These are phyloP conservation scores for Monilinia vaccinii-corymbosi DNA, from an alignment of 2,329 filamentous ascomycete species.

Conservation along the genomic window DNA sequence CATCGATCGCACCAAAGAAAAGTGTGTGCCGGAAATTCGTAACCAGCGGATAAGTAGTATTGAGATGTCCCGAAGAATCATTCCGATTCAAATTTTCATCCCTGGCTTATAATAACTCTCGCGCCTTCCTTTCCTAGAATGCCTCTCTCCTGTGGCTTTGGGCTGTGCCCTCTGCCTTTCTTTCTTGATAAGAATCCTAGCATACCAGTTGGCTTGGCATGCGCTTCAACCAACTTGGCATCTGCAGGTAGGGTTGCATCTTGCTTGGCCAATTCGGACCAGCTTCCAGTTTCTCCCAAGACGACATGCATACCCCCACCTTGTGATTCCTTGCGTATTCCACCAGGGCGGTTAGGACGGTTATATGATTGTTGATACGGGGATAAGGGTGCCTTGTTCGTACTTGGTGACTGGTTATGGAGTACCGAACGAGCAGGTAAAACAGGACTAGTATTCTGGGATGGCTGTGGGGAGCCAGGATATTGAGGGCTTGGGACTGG, in stretches of 20 bases:
- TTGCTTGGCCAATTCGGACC: constrained; percentile 82
- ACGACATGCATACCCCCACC: constrained; percentile 80
- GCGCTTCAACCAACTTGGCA: constrained; percentile 44
- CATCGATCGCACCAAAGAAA: not conserved
- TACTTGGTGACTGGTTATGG: constrained; percentile 1
- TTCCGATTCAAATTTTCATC: not conserved
- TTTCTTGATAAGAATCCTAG: constrained; percentile 84
- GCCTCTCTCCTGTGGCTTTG: constrained; percentile 87
- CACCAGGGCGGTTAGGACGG: constrained; percentile 19
- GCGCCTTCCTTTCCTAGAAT: constrained; percentile 94
- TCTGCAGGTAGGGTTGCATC: constrained; percentile 66
- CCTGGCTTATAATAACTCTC: constrained; percentile 59
- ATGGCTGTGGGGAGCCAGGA: constrained; percentile 16
- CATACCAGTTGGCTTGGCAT: constrained; percentile 64
- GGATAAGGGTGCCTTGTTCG: constrained; percentile 18
- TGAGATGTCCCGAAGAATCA: not conserved
- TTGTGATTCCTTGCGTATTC: constrained; percentile 24
- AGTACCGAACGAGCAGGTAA: constrained; percentile 6
- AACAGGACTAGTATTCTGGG: constrained; percentile 3
- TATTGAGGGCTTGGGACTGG: constrained; percentile 19
- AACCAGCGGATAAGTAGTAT: not conserved
- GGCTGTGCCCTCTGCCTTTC: constrained; percentile 82
- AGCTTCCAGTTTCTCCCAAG: constrained; percentile 79
- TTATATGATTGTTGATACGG: constrained; percentile 27
- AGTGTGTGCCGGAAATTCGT: not conserved